Conservation (phyloP, 352 stramenopile genomes). For the Paralagenidium karlingii region DNA sequence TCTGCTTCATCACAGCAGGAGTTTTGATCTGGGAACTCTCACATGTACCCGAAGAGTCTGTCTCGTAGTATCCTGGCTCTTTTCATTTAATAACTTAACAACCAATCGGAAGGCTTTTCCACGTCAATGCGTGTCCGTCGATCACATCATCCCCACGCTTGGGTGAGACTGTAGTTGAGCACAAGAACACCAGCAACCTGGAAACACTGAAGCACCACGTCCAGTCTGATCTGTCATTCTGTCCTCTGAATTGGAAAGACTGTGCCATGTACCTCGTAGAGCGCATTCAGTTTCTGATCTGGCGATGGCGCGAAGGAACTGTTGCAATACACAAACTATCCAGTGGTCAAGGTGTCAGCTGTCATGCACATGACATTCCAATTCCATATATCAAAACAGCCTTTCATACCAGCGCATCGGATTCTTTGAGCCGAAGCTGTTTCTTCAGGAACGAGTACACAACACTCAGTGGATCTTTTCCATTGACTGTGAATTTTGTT, state of each 20-base stretch:
- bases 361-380: neutral
- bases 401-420: slow-evolving; percentile 40
- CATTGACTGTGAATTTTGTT: slow-evolving; percentile 79
- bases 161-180: slow-evolving; percentile 80
- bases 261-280: slow-evolving; percentile 42
- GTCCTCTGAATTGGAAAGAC: neutral
- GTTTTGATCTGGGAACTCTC: neutral
- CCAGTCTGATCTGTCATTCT: neutral
- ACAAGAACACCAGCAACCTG: slow-evolving; percentile 66
- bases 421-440: slow-evolving; percentile 64
- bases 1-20: slow-evolving; percentile 2
- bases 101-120: neutral
- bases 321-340: slow-evolving; percentile 82
- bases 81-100: too few relatives aligned
- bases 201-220: slow-evolving; percentile 34
- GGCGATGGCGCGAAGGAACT: slow-evolving; percentile 76
- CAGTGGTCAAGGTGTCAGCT: neutral
- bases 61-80: too few relatives aligned
- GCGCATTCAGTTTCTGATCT: slow-evolving; percentile 59
- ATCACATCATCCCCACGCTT: slow-evolving; percentile 77
- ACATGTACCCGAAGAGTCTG: too few relatives aligned
- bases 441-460: slow-evolving; percentile 82
- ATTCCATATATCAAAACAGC: neutral
- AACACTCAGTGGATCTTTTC: slow-evolving; percentile 57
- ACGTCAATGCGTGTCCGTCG: neutral